Base-by-base conservation (phyloP, 306 rosid genomes). In the Styphnolobium japonicum region DNA sequence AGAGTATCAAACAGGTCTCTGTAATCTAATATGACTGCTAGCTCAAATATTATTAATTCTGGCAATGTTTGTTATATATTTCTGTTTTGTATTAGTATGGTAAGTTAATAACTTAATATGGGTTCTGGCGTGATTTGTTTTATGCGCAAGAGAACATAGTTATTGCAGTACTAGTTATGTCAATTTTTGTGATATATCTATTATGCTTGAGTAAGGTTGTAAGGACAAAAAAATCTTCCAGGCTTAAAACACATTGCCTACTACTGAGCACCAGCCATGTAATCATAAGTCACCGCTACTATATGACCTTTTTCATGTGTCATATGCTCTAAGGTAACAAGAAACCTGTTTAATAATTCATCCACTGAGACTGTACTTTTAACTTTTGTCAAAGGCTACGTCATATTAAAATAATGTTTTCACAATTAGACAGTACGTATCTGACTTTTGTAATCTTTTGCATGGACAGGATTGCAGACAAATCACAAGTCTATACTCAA, bases 401-500 rank as follows among this genome's bases (percentile, higher is more conserved):
- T 19, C 23, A 43, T 37, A 63, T 51, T 64, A 37, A 16, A 2
- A 25, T 73, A 19, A 48, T 15, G 63, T 71, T 69, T 53, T 67
- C 52, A 12, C 19, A 76, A 37, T 62, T 56, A 70, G 57, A 58
- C 29, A 37, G 10, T 80, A 15, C 55, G 64, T 62, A 16, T 79
- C 18, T 49, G 56, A 75, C 71, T 39, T 66, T 16, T 79, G 40
- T 48, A 68, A 67, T 51, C 42, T 83, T 84, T 73, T 75, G 76
- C 58, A 70, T n/a, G n/a, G n/a, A 77, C 85, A 96, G 99, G 99
- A 93, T 93, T 78, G 98, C 98, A 33, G 96, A 96, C 86, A 96
- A 96, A 83, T 96, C 99, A 39, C 99, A 96, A 81, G 88, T 96
- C 87, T 96, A 96, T 85, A 96, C 99, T 55, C 99, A 96, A 60